Base-by-base conservation (phyloP, 768 basidiomycete genomes). In the Trametes punicea region DNA sequence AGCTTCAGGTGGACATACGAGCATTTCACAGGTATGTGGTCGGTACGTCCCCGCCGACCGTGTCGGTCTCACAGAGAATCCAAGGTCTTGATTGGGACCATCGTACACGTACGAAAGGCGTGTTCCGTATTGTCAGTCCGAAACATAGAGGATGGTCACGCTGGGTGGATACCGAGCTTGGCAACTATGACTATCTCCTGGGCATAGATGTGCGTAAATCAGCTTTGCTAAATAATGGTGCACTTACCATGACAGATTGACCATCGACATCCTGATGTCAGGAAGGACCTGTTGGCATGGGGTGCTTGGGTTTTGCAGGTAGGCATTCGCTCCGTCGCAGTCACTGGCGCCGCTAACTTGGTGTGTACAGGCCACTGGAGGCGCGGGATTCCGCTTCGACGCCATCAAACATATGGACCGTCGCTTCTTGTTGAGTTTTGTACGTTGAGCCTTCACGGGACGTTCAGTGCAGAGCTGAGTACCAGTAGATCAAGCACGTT, bases 391-490 rank as follows among this genome's bases (percentile, higher is more conserved):
- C 69, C 80, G 93, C 46, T 77, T 96, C 26, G 94, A 96, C 66
- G 94, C 93, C 16, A 88, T 94, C 61, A 97, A 96, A 68, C 94
- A 97, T 62, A 85, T 90, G 46, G 90, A 93, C 69, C 74, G 78
- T 54, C 71, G 73, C 21, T 92, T 91, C 63, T 70, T 88, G n/a
- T 65, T 81, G 2, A 75, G 79, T 31, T 92, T 89, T 72, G 91
- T 90, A 60, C 68, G 80, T 69, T 16, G 23, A 29, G 3, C 27
- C 10, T 4, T 42, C n/a, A n/a, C 21, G 18, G 7, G 30, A 16
- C 40, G 52, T 23, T 44, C 45, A 39, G 34, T 31, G 39, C 30
- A 21, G 52, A 27, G 23, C 20, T 38, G 44, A 42, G n/a, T 9
- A 25, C n/a, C 6, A 25, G 2, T 10, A 64, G 63, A 54, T 88